phyloP scores from a whole-genome alignment of 345 rosid species.

The Carallia brachiata region DNA sequence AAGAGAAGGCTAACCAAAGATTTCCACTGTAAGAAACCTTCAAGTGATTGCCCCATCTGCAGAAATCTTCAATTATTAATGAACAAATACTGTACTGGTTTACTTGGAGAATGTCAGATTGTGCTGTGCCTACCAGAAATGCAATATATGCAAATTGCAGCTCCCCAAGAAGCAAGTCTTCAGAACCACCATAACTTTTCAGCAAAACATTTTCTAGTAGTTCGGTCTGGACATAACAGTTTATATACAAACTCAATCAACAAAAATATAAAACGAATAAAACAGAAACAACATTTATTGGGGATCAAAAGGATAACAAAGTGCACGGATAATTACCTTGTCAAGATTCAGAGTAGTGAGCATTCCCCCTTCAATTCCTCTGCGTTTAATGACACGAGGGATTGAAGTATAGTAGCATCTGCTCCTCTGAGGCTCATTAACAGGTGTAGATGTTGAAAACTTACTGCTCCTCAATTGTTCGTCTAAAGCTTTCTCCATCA shows the following conservation, averaged over 20 bases:
- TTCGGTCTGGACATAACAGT: slow-evolving; percentile 48
- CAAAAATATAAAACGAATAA: slow-evolving; percentile 4
- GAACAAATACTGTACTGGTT: slow-evolving; percentile 5
- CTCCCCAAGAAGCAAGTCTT: slow-evolving; percentile 86
- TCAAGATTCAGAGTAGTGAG: slow-evolving; percentile 89
- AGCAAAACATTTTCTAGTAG: slow-evolving; percentile 56
- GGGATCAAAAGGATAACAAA: slow-evolving; percentile 1
- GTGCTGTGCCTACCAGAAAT: slow-evolving; percentile 60
- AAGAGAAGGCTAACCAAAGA: slow-evolving; percentile 79
- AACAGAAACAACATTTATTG: background rate
- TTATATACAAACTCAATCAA: slow-evolving; percentile 11
- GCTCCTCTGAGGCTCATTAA: slow-evolving; percentile 39
- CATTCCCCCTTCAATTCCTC: slow-evolving; percentile 60
- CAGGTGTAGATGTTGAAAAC: slow-evolving; percentile 36
- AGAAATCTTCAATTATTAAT: slow-evolving; percentile 17
- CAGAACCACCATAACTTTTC: slow-evolving; percentile 65
- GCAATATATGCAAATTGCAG: slow-evolving; percentile 83
- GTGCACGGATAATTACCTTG: slow-evolving; percentile 49
- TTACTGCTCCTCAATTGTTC: slow-evolving; percentile 60
- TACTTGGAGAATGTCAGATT: slow-evolving; percentile 8
- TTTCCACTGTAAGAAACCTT: slow-evolving; percentile 91
- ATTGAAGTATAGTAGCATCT: slow-evolving; percentile 76
- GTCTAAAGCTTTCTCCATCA: slow-evolving; percentile 69
- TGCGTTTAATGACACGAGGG: slow-evolving; percentile 64
- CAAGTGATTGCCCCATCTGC: slow-evolving; percentile 99